Evolutionary conservation across 2,329 filamentous ascomycete species (phyloP), one percentile per base, ranked within the genome.

Genomic region (Colletotrichum euphorbiae): DNA sequence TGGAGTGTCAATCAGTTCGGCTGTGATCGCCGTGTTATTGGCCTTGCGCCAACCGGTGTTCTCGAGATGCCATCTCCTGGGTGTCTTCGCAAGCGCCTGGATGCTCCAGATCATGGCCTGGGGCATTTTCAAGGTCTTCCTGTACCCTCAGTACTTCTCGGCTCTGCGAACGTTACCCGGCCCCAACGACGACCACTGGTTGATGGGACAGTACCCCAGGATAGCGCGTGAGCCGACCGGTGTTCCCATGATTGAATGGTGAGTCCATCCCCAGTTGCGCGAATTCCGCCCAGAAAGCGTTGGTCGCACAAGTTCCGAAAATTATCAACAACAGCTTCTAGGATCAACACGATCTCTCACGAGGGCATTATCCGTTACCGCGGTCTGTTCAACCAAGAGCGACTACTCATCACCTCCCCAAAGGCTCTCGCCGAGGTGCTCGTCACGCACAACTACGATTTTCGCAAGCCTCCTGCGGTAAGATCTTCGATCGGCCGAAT

Each of bases 351-450:
- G 2, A 80, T 93, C 43, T 88, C 89, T 6, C 89, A 94, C 72
- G 80, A 92, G 31, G 91, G 91, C 3, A 73, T 94, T 17, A 87
- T 94, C 62, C 86, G 89, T 11, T 93, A 91, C 74, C 83, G 87
- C 13, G 83, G 85, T 31, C 74, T 89, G 12, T 83, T 90, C 68
- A 92, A 92, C 74, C 74, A 81, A 19, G 90, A 92, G 74, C 84
- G 89, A 38, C 72, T 93, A n/a, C 71, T 92, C 9, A 75, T 90
- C 55, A 87, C 85, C 3, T 87, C 81, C 2, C 83, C 90, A 19
- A 90, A 90, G 76, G 89, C 86, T 0, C 80, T 93, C n/a, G 84
- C 86, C 4, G 91, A 94, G 77, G 85, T 93, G 8, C 82, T 94
- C 4, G 87, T 89, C 28, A 88, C 86, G 17, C 90, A 89, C 69